These are phyloP conservation scores for Pleurotus citrinopileatus DNA, from an alignment of 768 basidiomycete genomes.

Conservation along the genomic window DNA sequence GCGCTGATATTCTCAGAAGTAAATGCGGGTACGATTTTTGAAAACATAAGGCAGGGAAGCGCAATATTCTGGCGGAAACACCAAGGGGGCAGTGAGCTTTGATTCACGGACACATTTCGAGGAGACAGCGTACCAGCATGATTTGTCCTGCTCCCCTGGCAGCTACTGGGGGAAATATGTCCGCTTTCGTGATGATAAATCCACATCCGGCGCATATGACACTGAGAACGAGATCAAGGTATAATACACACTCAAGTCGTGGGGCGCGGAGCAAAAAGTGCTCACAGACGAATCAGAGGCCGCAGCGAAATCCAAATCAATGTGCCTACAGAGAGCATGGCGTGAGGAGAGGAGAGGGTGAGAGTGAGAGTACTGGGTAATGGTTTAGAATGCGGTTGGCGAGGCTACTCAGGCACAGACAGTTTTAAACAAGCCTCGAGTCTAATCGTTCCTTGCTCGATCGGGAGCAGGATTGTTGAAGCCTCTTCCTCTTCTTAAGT, in stretches of 20 bases:
- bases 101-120: neutral
- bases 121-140: conserved; percentile 37
- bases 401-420: too few relatives aligned
- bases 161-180: conserved; percentile 56
- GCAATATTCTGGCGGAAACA: conserved; percentile 43
- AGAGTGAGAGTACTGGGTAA: neutral
- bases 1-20: conserved; percentile 51
- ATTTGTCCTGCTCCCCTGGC: conserved; percentile 61
- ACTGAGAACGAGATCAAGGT: conserved; percentile 27
- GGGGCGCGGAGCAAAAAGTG: conserved; percentile 12
- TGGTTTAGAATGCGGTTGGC: neutral
- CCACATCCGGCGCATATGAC: conserved; percentile 53
- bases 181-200: conserved; percentile 55
- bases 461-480: too few relatives aligned
- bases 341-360: neutral
- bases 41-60: conserved; percentile 65
- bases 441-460: too few relatives aligned
- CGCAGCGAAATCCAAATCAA: conserved; percentile 64
- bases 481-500: too few relatives aligned
- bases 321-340: conserved; percentile 35
- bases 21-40: conserved; percentile 69
- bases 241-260: neutral
- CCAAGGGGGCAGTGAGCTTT: neutral
- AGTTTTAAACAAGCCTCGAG: too few relatives aligned
- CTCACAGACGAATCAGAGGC: conserved; percentile 59